Conservation (phyloP, 129 eudicot species). For the Artemisia tridentata region DNA sequence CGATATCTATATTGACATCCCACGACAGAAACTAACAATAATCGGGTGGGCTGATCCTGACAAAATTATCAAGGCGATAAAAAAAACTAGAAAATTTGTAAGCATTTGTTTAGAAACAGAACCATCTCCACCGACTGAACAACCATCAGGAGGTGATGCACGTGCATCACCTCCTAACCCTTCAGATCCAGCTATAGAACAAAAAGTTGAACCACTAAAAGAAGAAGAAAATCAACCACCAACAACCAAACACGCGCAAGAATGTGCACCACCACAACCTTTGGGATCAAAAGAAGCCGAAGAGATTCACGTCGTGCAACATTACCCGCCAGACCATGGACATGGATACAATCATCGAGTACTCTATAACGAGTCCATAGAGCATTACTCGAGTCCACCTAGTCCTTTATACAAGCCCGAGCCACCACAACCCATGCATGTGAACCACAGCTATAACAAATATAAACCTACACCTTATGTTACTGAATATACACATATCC, state of each 20-base stretch:
- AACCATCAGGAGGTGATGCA: constrained; percentile 36
- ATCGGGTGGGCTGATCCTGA: constrained; percentile 71
- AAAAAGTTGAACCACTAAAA: constrained; percentile 44
- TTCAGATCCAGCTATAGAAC: constrained; percentile 43
- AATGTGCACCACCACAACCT: constrained; percentile 26
- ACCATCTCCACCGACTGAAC: constrained; percentile 33
- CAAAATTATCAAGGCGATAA: constrained; percentile 59
- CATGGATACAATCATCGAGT: constrained; percentile 38
- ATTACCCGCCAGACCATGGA: constrained; percentile 52
- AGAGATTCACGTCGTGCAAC: constrained; percentile 61
- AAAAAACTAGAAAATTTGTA: constrained; percentile 68
- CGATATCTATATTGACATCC: constrained; percentile 55
- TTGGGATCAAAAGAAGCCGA: constrained; percentile 39
- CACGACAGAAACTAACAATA: constrained; percentile 61
- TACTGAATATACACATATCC: constrained; percentile 48
- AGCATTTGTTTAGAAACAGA: constrained; percentile 56
- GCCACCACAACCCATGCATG: constrained; percentile 33
- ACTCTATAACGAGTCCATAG: constrained; percentile 20
- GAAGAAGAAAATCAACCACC: constrained; percentile 40
- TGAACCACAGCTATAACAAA: constrained; percentile 56
- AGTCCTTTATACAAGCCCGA: constrained; percentile 36
- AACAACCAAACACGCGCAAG: constrained; percentile 25
- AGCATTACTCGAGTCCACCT: constrained; percentile 26
- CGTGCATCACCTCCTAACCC: constrained; percentile 44
- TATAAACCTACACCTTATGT: constrained; percentile 62